phyloP scores from a whole-genome alignment of 176 grass and related monocot genomes.

The Carex myosuroides region DNA sequence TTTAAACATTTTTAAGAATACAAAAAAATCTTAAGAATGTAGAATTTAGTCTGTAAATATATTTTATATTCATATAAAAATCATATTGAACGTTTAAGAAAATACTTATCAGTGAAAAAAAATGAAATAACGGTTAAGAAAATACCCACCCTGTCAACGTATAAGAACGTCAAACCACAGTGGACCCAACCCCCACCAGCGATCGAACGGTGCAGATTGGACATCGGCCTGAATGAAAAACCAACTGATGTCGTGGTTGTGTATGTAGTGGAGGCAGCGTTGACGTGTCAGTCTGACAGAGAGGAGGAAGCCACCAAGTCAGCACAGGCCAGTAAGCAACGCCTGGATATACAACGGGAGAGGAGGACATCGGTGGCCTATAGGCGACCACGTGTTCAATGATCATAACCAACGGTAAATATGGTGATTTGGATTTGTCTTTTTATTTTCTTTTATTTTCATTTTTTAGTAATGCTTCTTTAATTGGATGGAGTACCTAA shows the following conservation, averaged over 20 bases:
- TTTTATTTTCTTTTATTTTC: neutral
- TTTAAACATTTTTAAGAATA: no score
- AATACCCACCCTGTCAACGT: neutral
- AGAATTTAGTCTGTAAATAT: no score
- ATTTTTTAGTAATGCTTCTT: neutral
- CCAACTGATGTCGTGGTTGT: no score
- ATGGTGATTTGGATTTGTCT: neutral
- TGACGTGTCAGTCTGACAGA: no score
- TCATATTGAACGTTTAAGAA: no score
- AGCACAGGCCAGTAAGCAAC: no score
- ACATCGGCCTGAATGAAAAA: conserved; percentile 2
- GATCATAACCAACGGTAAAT: neutral
- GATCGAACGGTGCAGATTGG: neutral
- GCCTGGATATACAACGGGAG: conserved; percentile 4
- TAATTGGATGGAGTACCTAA: neutral
- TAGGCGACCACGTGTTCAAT: conserved; percentile 2
- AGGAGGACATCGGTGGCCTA: neutral
- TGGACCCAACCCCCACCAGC: neutral
- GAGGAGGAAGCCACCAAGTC: no score
- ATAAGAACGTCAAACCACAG: neutral
- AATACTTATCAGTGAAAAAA: no score
- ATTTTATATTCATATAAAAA: no score
- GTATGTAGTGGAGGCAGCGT: no score
- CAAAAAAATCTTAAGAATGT: no score
- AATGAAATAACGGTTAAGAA: no score